A percentile compares a stretch with the other conserved stretches of the same genome.
phyloP scores from a whole-genome alignment of 2,329 filamentous ascomycete species.

The Penicillium paneum region DNA sequence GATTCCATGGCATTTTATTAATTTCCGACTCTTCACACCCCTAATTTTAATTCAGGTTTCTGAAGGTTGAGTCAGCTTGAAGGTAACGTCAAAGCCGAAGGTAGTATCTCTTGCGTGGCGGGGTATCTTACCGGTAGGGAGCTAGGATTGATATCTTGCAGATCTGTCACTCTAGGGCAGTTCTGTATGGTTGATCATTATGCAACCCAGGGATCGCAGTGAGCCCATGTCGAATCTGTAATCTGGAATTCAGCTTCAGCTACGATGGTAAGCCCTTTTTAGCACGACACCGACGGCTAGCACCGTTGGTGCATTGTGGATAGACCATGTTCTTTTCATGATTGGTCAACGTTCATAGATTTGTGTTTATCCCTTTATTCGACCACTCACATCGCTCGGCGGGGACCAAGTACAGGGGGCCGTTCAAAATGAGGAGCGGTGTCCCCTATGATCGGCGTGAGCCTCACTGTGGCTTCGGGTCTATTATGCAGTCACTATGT shows the following conservation, averaged over 20 bases:
- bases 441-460: conserved; percentile 8
- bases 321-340: neutral
- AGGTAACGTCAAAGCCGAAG: conserved; percentile 4
- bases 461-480: conserved; percentile 3
- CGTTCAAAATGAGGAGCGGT: conserved; percentile 21
- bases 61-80: conserved; percentile 1
- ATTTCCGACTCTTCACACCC: neutral
- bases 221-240: neutral
- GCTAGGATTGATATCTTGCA: neutral
- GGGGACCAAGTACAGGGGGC: neutral
- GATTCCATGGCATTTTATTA: neutral
- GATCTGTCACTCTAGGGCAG: too few relatives aligned
- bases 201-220: neutral
- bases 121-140: neutral
- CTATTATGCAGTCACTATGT: neutral
- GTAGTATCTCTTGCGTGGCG: neutral
- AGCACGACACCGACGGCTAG: conserved; percentile 23
- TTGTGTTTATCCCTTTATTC: conserved; percentile 8
- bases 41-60: neutral
- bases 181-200: conserved; percentile 1
- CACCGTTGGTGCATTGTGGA: conserved; percentile 12
- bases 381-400: conserved; percentile 12
- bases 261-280: neutral
- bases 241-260: conserved; percentile 12
- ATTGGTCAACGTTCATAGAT: conserved; percentile 9